Evolutionary conservation across 1,284 basidiomycete genomes (phyloP).

Genomic region (Microbotryomycetes sp.): DNA sequence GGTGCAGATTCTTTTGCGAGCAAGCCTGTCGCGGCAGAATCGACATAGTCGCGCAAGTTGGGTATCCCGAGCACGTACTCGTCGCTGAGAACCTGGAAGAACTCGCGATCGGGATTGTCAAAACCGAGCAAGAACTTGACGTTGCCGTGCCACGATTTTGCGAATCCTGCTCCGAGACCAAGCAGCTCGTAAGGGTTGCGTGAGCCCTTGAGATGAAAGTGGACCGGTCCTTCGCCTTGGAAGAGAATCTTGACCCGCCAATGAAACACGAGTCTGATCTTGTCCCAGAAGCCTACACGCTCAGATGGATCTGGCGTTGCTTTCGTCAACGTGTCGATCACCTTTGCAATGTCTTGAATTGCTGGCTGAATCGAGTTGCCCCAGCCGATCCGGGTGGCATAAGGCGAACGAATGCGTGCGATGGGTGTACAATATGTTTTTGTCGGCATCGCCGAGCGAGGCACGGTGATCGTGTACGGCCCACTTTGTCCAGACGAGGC

Average conservation of each 20-base stretch:
- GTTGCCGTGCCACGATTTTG: slow-evolving; percentile 72
- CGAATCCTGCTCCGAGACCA: slow-evolving; percentile 81
- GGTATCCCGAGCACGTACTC: slow-evolving; percentile 75
- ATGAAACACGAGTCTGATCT: slow-evolving; percentile 74
- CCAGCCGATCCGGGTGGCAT: slow-evolving; percentile 75
- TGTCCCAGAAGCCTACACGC: slow-evolving; percentile 91
- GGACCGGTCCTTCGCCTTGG: slow-evolving; percentile 55
- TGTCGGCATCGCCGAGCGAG: slow-evolving; percentile 91
- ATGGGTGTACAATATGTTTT: slow-evolving; percentile 80
- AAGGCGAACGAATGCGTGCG: slow-evolving; percentile 58
- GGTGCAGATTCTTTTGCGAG: background rate
- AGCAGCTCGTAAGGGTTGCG: slow-evolving; percentile 71
- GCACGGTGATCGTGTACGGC: slow-evolving; percentile 46
- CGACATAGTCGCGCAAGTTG: slow-evolving; percentile 45
- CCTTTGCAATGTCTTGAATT: slow-evolving; percentile 76
- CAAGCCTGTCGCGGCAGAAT: slow-evolving; percentile 45
- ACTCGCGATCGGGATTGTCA: slow-evolving; percentile 65
- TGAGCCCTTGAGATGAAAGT: slow-evolving; percentile 77
- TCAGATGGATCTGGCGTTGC: slow-evolving; percentile 80
- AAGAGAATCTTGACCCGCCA: slow-evolving; percentile 72
- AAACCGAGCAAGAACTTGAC: slow-evolving; percentile 67
- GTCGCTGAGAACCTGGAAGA: slow-evolving; percentile 76
- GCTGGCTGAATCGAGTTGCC: slow-evolving; percentile 80
- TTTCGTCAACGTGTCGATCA: slow-evolving; percentile 74
- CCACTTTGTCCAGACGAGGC: slow-evolving; percentile 48